Conservation (phyloP, 768 basidiomycete species). For the Termitomyces sp. region DNA sequence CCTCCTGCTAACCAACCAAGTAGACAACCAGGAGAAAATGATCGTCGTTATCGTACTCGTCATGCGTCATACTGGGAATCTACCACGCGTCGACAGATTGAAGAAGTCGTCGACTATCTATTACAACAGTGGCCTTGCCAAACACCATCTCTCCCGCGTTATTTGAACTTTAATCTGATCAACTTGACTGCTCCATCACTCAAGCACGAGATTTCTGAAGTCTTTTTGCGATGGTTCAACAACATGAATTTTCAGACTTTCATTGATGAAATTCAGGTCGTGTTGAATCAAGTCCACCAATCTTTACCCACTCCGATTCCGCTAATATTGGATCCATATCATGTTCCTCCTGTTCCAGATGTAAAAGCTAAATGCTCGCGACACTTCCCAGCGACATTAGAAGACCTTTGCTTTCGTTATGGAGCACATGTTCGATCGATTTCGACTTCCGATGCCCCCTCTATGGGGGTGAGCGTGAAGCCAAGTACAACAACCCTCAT, state of each 20-base stretch:
- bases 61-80: not conserved
- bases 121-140: constrained; percentile 19
- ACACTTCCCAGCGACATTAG: not conserved
- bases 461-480: not conserved
- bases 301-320: not conserved
- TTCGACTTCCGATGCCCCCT: not conserved
- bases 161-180: not conserved
- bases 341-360: not conserved
- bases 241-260: constrained; percentile 14
- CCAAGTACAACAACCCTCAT: too few relatives aligned
- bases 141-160: not conserved
- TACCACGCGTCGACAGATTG: not conserved
- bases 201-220: not conserved
- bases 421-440: not conserved
- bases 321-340: not conserved
- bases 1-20: not conserved
- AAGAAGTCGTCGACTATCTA: constrained; percentile 8
- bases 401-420: not conserved
- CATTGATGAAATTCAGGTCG: constrained; percentile 10
- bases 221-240: constrained; percentile 11
- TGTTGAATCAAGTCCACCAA: not conserved
- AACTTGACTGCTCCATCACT: constrained; percentile 1
- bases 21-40: not conserved
- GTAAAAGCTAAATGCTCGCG: not conserved
- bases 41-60: not conserved